Percentiles rank a stretch among this genome's conserved stretches.
Conservation (phyloP, 2,329 filamentous ascomycete species). For the Fusarium goolgardi region DNA sequence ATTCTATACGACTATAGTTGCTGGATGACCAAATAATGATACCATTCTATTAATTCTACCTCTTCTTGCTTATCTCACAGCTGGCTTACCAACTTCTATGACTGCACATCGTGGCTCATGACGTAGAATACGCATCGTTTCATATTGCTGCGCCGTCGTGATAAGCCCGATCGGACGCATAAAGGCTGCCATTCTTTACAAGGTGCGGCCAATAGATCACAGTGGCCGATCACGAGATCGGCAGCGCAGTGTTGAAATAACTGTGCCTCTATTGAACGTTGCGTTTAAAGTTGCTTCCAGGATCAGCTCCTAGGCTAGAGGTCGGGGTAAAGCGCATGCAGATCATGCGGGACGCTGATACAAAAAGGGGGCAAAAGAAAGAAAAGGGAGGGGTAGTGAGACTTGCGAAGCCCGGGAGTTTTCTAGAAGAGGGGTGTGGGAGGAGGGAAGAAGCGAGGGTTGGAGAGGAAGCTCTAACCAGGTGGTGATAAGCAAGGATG, state of each 20-base stretch:
- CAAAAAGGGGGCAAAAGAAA: conserved; percentile 8
- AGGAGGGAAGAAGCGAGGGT: conserved; percentile 7
- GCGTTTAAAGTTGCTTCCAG: conserved; percentile 17
- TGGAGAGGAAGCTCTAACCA: conserved; percentile 6
- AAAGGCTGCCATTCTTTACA: conserved; percentile 10
- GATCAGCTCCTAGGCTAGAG: conserved; percentile 16
- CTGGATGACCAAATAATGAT: background rate
- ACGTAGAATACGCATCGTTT: conserved; percentile 3
- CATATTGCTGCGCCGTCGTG: conserved; percentile 1
- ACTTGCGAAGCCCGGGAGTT: conserved; percentile 1
- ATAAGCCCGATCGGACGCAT: conserved; percentile 11
- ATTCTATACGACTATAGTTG: background rate
- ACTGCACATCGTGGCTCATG: background rate
- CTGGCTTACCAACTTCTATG: background rate
- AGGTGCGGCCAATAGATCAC: conserved; percentile 15
- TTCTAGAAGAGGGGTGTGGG: conserved; percentile 31
- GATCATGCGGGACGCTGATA: conserved; percentile 26
- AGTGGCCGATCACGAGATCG: conserved; percentile 37
- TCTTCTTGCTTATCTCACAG: background rate
- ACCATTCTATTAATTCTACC: background rate
- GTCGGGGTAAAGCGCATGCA: conserved; percentile 26
- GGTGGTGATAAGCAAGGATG: conserved; percentile 30
- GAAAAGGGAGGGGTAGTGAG: conserved; percentile 18
- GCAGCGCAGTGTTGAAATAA: conserved; percentile 6
- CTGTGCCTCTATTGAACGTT: conserved; percentile 17